Percentiles rank a stretch among this genome's conserved stretches.
Conservation (phyloP, 148 eudicot genomes). For the Beta vulgaris region DNA sequence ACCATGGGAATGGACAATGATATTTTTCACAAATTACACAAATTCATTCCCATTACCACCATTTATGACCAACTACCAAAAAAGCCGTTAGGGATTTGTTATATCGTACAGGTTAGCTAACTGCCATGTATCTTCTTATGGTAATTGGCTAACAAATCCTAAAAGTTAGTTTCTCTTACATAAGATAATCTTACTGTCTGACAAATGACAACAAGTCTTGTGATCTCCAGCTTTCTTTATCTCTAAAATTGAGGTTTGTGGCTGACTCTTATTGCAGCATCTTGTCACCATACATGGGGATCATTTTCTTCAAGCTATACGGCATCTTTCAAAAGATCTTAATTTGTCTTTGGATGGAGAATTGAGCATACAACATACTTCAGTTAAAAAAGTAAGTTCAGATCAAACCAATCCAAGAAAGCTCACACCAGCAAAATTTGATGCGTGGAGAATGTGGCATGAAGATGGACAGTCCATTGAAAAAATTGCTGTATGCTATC, state of each 20-base stretch:
- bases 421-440: slow-evolving; percentile 61
- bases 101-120: not conserved
- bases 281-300: slow-evolving; percentile 57
- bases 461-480: slow-evolving; percentile 56
- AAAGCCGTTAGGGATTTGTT: not conserved
- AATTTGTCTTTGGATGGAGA: slow-evolving; percentile 60
- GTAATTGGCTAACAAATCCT: not conserved
- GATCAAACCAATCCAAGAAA: slow-evolving; percentile 32
- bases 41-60: no score
- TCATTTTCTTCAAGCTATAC: slow-evolving; percentile 53
- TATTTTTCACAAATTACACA: no score
- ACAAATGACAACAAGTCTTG: not conserved
- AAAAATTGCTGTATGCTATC: slow-evolving; percentile 61
- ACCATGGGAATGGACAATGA: no score
- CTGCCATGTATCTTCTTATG: not conserved
- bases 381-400: slow-evolving; percentile 30
- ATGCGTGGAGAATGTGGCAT: slow-evolving; percentile 87
- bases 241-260: not conserved
- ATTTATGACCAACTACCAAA: no score
- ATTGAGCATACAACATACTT: slow-evolving; percentile 32
- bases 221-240: not conserved
- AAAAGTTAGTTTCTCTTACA: not conserved
- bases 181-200: not conserved
- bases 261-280: slow-evolving; percentile 41
- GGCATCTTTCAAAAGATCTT: slow-evolving; percentile 41